phyloP scores from a whole-genome alignment of 148 eudicot species.

The Arbutus unedo region DNA sequence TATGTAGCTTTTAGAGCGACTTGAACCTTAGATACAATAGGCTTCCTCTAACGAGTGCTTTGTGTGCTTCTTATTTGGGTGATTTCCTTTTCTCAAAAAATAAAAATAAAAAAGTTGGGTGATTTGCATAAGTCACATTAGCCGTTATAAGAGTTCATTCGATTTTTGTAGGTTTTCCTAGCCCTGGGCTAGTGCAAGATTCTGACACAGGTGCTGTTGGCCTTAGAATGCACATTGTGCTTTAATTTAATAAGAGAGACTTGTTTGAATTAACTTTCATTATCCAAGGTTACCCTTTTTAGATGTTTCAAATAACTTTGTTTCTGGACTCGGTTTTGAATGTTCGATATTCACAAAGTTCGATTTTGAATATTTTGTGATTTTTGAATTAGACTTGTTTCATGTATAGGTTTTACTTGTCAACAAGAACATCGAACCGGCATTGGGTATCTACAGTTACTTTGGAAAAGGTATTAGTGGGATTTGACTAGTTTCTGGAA shows the following conservation, averaged over 20 bases:
- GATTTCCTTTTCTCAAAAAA: neutral
- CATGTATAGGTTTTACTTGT: slow-evolving; percentile 70
- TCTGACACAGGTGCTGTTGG: neutral
- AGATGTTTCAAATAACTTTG: neutral
- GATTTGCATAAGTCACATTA: neutral
- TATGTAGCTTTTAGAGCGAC: neutral
- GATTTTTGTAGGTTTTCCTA: neutral
- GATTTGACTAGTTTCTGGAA: neutral
- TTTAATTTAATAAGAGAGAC: neutral
- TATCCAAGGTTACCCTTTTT: neutral
- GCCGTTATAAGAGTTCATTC: neutral
- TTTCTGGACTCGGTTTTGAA: neutral
- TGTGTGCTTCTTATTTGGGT: neutral
- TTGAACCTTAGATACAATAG: neutral
- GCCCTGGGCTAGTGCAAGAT: neutral
- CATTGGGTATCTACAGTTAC: slow-evolving; percentile 70
- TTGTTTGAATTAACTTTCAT: neutral
- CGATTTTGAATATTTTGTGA: neutral
- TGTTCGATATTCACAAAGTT: neutral
- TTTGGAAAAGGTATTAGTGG: slow-evolving; percentile 65
- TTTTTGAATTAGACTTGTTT: slow-evolving; percentile 10
- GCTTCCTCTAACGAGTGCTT: neutral
- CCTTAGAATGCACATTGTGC: neutral
- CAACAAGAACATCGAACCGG: slow-evolving; percentile 75
- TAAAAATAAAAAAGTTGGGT: neutral